Evolutionary conservation across 73 alveolate species (phyloP).

Genomic region (Symbiodinium pilosum): DNA sequence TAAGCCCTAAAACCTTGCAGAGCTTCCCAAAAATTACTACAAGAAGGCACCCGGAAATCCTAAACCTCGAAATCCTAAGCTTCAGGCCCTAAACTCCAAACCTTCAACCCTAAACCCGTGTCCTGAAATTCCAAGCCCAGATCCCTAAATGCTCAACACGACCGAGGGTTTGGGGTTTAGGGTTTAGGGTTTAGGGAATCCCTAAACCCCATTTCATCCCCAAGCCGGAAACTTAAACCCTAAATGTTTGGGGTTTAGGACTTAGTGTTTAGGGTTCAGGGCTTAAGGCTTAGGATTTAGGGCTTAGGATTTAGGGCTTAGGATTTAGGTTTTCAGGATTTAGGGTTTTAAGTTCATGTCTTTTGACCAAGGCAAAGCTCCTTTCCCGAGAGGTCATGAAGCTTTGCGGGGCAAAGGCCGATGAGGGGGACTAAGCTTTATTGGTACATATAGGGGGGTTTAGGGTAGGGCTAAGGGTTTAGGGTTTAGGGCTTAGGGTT

Average conservation of each 20-base stretch:
- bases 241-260: neutral
- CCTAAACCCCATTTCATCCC: too few relatives aligned
- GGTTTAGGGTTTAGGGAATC: too few relatives aligned
- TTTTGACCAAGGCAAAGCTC: conserved; percentile 27
- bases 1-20: too few relatives aligned
- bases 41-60: too few relatives aligned
- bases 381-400: conserved; percentile 49
- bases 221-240: neutral
- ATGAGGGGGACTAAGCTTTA: neutral
- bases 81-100: too few relatives aligned
- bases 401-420: conserved; percentile 76
- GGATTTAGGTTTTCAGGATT: too few relatives aligned
- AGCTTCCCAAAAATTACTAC: too few relatives aligned
- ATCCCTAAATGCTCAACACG: too few relatives aligned
- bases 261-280: neutral
- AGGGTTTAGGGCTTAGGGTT: neutral
- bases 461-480: neutral
- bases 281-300: neutral
- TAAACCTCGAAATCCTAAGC: too few relatives aligned
- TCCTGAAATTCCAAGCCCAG: too few relatives aligned
- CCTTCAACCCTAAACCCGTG: too few relatives aligned
- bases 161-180: too few relatives aligned
- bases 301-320: neutral
- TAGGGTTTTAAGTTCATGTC: neutral
- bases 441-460: neutral